phyloP scores from a whole-genome alignment of 805 yeast genomes.

The Torulaspora franciscae region DNA sequence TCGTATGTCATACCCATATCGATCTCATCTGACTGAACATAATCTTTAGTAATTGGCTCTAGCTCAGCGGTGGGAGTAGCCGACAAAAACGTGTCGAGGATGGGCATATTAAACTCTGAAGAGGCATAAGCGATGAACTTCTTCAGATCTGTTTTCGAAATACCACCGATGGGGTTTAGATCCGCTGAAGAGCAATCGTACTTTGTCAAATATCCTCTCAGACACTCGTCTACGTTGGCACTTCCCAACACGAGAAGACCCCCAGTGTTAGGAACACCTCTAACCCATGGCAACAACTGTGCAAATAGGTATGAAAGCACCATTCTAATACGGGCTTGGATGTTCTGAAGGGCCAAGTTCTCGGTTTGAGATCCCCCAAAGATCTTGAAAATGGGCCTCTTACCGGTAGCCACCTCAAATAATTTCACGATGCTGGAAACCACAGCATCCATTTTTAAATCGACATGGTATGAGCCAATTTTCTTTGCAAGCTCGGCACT shows the following conservation, averaged over 20 bases:
- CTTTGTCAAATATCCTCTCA: conserved; percentile 92
- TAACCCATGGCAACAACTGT: conserved; percentile 90
- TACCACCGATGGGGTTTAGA: conserved; percentile 97
- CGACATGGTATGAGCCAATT: conserved; percentile 86
- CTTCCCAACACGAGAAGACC: conserved; percentile 90
- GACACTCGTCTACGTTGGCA: conserved; percentile 95
- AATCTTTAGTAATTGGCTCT: conserved; percentile 88
- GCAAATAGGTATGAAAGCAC: conserved; percentile 91
- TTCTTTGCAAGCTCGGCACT: conserved; percentile 69
- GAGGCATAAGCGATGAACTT: conserved; percentile 79
- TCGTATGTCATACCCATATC: conserved; percentile 99
- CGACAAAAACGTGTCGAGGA: conserved; percentile 67
- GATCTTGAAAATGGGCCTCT: conserved; percentile 78
- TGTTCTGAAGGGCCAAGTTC: conserved; percentile 90
- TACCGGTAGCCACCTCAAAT: conserved; percentile 87
- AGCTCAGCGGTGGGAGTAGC: conserved; percentile 98
- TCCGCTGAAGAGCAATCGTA: conserved; percentile 98
- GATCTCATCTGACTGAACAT: conserved; percentile 92
- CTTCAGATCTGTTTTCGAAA: conserved; percentile 89
- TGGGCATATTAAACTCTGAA: conserved; percentile 63
- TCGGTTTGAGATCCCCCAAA: conserved; percentile 92
- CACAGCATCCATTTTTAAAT: conserved; percentile 83
- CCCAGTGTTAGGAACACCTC: conserved; percentile 53
- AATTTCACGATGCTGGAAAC: conserved; percentile 69
- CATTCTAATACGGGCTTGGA: conserved; percentile 95